These are phyloP conservation scores for Aspergillus jensenii DNA, from an alignment of 2,329 filamentous ascomycete genomes.

Conservation along the genomic window DNA sequence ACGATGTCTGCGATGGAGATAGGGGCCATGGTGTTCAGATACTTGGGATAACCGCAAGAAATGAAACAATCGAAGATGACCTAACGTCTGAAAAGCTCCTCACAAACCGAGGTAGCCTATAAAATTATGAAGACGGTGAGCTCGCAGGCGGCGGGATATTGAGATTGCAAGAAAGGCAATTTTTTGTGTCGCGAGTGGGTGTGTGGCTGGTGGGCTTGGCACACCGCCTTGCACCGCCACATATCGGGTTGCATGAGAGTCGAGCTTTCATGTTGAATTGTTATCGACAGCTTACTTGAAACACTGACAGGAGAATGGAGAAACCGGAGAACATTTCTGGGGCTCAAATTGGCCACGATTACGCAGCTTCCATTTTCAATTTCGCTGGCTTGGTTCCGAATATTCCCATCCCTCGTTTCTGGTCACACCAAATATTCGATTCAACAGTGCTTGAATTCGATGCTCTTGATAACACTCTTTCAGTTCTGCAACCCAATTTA, in stretches of 20 bases:
- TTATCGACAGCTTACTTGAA: neutral
- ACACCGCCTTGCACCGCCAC: slow-evolving; percentile 12
- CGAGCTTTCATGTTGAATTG: too few species aligned
- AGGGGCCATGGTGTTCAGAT: slow-evolving; percentile 46
- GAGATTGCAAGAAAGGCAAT: slow-evolving; percentile 11
- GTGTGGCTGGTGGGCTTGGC: slow-evolving; percentile 18
- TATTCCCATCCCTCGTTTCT: neutral
- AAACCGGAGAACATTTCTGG: too few species aligned
- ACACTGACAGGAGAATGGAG: neutral
- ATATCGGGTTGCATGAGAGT: neutral
- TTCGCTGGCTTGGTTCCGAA: neutral
- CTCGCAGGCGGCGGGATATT: slow-evolving; percentile 17
- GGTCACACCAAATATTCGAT: neutral
- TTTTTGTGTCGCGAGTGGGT: slow-evolving; percentile 24
- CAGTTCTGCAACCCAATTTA: neutral
- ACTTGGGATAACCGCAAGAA: slow-evolving; percentile 1
- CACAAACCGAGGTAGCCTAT: slow-evolving; percentile 6
- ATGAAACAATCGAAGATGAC: slow-evolving; percentile 1
- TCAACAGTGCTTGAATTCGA: neutral
- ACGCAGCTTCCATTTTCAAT: neutral
- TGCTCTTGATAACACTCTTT: neutral
- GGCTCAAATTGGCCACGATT: neutral
- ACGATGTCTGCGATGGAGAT: slow-evolving; percentile 65
- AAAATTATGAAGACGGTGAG: neutral
- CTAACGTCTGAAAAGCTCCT: neutral